A percentile compares a stretch with the other conserved stretches of the same genome.
phyloP scores from a whole-genome alignment of 345 rosid species.

The Eucalyptus sp. region DNA sequence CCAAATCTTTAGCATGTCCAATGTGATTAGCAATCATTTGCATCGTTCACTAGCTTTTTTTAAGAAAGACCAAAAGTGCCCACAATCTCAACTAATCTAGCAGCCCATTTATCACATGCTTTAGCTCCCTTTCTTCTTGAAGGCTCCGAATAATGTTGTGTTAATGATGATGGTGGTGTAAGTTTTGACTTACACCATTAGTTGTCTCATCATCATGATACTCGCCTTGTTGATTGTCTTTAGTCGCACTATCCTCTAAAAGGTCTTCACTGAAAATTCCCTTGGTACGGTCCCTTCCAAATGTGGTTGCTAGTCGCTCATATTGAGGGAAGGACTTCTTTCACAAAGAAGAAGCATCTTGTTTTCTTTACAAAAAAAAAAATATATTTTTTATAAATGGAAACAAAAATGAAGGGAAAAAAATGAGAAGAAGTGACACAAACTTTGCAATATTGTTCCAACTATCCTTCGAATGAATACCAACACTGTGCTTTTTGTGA shows the following conservation, averaged over 20 bases:
- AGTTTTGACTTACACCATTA: neutral
- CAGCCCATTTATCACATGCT: neutral
- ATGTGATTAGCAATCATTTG: neutral
- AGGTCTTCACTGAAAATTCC: neutral
- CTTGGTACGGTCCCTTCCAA: neutral
- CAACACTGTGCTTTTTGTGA: neutral
- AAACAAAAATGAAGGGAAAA: neutral
- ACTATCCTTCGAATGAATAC: neutral
- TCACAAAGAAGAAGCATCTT: neutral
- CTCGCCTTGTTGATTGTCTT: neutral
- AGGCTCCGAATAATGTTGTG: neutral
- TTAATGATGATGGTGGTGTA: neutral
- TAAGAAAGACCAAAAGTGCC: neutral
- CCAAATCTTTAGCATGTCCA: neutral
- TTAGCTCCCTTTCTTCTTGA: neutral
- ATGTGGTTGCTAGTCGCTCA: neutral
- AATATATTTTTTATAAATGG: neutral
- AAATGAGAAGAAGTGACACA: neutral
- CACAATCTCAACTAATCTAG: neutral
- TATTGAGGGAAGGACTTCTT: neutral
- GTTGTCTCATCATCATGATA: neutral
- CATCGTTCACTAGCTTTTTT: neutral
- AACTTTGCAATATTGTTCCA: neutral
- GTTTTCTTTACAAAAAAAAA: neutral
- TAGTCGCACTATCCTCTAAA: neutral